Base-by-base conservation (phyloP, 345 rosid species). In the Lepidium didymum region DNA sequence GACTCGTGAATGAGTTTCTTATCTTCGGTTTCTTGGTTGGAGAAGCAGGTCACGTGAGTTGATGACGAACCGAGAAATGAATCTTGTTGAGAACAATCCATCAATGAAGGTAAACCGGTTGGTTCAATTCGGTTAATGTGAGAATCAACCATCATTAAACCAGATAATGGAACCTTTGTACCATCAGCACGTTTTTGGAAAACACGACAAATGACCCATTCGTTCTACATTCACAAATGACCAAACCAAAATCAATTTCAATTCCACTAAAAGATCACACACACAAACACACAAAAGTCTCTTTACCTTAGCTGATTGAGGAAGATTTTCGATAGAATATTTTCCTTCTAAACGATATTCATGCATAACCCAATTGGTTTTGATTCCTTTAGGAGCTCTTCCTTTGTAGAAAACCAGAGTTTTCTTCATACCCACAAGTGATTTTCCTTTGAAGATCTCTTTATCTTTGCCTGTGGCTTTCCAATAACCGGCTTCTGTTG, bases 381-480 rank as follows among this genome's bases (percentile, higher is more conserved):
- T 87, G 16, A 70, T 71, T 1, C 97, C 97, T 78, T 77, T 87
- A 7, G 97, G 97, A 41, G 97, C 97, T 78, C 97, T 83, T 37
- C 95, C 97, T 77, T 15, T 74, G 70, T 90, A 90, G 76, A 90
- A 90, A 61, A 90, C 97, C 49, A 90, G 66, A n/a, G 97, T 90
- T 76, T 90, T 90, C 78, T 90, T 90, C 97, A 90, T 87, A n/a
- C 97, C 97, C 50, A 90, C 92, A 34, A 90, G 88, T 36, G 83
- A 18, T 55, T 77, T 81, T 0, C 42, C 82, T 14, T 68, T 78
- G 68, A 63, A 77, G 35, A 85, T 85, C 74, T 83, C 90, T 62
- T 64, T 85, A 40, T 85, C 90, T 73, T 81, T 85, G 4, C 87
- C 91, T n/a, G 91, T 86, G 3, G 91, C 91, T 62, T 86, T 86